Percentiles rank a stretch among this genome's conserved stretches.
Conservation (phyloP, 2,329 filamentous ascomycete species). For the Pseudogymnoascus sp. region DNA sequence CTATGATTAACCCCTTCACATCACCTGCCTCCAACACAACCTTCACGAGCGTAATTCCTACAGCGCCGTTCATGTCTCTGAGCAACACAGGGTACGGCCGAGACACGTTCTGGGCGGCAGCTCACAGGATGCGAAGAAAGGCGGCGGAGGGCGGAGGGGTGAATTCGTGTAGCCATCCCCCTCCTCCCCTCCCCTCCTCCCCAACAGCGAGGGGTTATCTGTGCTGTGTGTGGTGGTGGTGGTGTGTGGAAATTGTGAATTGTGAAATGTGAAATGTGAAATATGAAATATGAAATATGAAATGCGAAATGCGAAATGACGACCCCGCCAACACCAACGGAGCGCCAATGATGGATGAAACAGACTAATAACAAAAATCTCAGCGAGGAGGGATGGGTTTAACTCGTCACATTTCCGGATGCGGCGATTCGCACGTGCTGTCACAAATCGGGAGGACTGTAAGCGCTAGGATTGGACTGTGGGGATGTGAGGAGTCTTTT, state of each 20-base stretch:
- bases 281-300: no score
- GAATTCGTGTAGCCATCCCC: slow-evolving; percentile 1
- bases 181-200: neutral
- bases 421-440: neutral
- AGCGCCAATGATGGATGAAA: neutral
- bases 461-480: neutral
- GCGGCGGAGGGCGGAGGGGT: neutral
- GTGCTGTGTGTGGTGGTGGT: neutral
- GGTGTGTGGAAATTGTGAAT: neutral
- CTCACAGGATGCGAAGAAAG: neutral
- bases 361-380: slow-evolving; percentile 1
- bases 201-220: neutral
- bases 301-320: no score
- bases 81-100: neutral
- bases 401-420: slow-evolving; percentile 4
- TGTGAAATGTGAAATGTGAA: no score
- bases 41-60: neutral
- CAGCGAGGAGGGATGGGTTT: neutral
- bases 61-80: neutral
- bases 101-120: neutral
- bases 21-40: neutral
- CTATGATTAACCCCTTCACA: neutral
- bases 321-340: neutral
- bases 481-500: neutral
- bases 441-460: neutral